Evolutionary conservation across 106 monocot genomes (phyloP).

Genomic region (Acorus gramineus): DNA sequence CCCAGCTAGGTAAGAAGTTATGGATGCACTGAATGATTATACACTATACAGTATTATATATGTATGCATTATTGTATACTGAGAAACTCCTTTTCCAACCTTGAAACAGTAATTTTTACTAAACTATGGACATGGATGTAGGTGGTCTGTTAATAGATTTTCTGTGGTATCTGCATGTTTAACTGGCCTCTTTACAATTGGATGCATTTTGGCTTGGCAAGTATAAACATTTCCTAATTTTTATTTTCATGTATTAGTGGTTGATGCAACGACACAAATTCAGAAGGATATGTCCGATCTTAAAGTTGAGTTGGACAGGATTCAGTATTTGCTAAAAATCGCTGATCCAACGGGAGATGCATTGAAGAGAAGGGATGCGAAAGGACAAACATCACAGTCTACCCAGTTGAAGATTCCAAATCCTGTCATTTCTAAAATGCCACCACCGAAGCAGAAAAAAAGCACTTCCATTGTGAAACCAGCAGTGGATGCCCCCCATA

Average conservation of each 20-base stretch:
- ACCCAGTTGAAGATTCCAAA: neutral
- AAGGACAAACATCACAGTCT: slow-evolving; percentile 13
- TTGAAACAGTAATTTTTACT: too few species aligned
- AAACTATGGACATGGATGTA: neutral
- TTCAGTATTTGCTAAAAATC: slow-evolving; percentile 71
- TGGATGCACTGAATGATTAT: neutral
- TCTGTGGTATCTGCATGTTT: too few species aligned
- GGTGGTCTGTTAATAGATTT: neutral
- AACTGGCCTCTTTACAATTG: too few species aligned
- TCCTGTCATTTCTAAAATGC: slow-evolving; percentile 14
- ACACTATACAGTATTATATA: neutral
- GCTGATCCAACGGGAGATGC: slow-evolving; percentile 94
- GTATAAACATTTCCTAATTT: neutral
- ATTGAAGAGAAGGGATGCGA: slow-evolving; percentile 49
- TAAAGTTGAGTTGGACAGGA: slow-evolving; percentile 60
- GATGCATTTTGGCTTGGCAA: too few species aligned
- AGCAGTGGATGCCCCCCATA: slow-evolving; percentile 6
- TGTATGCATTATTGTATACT: neutral
- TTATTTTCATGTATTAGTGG: slow-evolving; percentile 26
- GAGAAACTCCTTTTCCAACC: neutral
- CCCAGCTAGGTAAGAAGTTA: slow-evolving; percentile 59
- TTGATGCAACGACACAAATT: slow-evolving; percentile 39
- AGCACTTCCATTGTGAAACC: slow-evolving; percentile 12
- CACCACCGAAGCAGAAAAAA: slow-evolving; percentile 10
- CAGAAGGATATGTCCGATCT: slow-evolving; percentile 56